Percentiles rank a stretch among this genome's conserved stretches.
Conservation (phyloP, 2,329 filamentous ascomycete species). For the Magnaporthiopsis rhizophila region DNA sequence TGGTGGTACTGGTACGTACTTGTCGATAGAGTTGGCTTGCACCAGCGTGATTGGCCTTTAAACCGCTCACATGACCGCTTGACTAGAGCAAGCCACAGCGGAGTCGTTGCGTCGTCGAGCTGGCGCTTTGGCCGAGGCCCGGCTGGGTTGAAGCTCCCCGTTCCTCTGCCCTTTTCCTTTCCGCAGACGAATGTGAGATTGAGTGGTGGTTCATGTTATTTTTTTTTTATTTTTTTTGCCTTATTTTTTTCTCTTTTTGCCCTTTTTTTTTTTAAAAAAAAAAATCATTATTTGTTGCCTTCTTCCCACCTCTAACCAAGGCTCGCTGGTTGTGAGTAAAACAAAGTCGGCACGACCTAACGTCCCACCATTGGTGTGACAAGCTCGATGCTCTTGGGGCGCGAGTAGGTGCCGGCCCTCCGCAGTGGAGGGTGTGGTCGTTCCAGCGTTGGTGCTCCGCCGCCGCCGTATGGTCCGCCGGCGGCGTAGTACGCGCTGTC, state of each 20-base stretch:
- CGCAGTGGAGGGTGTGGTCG: conserved; percentile 46
- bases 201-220: too few relatives aligned
- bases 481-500: conserved; percentile 33
- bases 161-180: not conserved
- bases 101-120: not conserved
- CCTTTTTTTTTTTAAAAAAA: not conserved
- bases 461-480: conserved; percentile 27
- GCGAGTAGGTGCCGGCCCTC: conserved; percentile 44
- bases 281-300: not conserved
- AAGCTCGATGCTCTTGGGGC: conserved; percentile 56
- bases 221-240: too few relatives aligned
- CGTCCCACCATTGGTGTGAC: conserved; percentile 51
- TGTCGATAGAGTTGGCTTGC: not conserved
- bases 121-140: too few relatives aligned
- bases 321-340: not conserved
- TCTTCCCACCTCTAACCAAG: not conserved
- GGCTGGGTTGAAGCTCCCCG: not conserved
- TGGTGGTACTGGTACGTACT: not conserved
- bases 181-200: too few relatives aligned
- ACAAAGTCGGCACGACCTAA: conserved; percentile 17
- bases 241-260: not conserved
- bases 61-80: not conserved
- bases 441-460: conserved; percentile 35
- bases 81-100: not conserved
- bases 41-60: not conserved